Conservation (phyloP, 1,139 yeast genomes). For the Keqinozyma sinolaborantium region DNA sequence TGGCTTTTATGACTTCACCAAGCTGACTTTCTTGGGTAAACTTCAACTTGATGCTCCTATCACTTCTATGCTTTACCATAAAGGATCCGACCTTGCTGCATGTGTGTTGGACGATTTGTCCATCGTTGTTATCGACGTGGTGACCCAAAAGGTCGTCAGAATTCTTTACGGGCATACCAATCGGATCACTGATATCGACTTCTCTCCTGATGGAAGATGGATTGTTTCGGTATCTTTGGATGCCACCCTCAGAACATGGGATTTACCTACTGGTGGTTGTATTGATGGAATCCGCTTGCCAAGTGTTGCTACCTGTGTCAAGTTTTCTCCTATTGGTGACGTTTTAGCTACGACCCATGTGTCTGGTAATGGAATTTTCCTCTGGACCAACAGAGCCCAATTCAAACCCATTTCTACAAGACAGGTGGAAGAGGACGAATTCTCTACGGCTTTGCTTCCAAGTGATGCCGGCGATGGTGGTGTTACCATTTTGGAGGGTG, state of each 20-base stretch:
- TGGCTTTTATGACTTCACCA: constrained; percentile 82
- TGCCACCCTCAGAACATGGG: constrained; percentile 94
- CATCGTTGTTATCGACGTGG: constrained; percentile 76
- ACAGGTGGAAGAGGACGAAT: constrained; percentile 72
- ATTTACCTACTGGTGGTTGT: constrained; percentile 94
- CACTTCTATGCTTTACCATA: constrained; percentile 72
- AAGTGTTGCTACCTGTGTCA: constrained; percentile 73
- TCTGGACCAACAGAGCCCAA: constrained; percentile 93
- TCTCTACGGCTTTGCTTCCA: constrained; percentile 59
- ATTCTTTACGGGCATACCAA: constrained; percentile 87
- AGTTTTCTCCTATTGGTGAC: constrained; percentile 87
- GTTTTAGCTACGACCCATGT: constrained; percentile 93
- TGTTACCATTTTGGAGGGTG: constrained; percentile 73
- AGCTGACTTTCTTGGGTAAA: constrained; percentile 66
- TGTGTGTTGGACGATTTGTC: constrained; percentile 84
- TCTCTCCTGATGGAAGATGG: constrained; percentile 97
- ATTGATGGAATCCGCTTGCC: constrained; percentile 86
- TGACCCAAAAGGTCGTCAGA: constrained; percentile 80
- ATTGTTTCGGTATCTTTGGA: constrained; percentile 81
- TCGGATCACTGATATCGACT: constrained; percentile 84
- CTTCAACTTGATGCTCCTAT: constrained; percentile 73
- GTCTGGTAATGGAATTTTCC: constrained; percentile 79
- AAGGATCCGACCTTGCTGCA: constrained; percentile 81
- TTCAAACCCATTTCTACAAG: constrained; percentile 73
- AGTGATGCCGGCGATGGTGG: constrained; percentile 86